A percentile compares a stretch with the other conserved stretches of the same genome.
Conservation (phyloP, 805 yeast genomes). For the Hanseniaspora pseudoguilliermondii region DNA sequence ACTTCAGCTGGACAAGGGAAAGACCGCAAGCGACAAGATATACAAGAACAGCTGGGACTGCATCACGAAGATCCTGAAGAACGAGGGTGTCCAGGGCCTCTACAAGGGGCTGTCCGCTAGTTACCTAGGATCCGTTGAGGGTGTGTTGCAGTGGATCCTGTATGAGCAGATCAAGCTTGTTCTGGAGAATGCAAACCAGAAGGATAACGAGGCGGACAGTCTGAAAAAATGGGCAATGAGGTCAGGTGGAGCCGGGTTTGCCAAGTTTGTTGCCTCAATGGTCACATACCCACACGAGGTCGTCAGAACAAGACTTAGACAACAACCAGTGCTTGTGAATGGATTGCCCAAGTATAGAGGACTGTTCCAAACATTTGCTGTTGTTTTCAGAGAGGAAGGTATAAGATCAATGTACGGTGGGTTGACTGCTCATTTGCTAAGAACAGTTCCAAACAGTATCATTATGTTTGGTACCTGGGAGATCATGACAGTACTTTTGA, state of each 20-base stretch:
- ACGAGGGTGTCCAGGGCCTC: constrained; percentile 70
- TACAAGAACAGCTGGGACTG: constrained; percentile 85
- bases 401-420: constrained; percentile 92
- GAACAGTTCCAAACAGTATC: constrained; percentile 95
- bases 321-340: constrained; percentile 65
- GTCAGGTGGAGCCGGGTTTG: constrained; percentile 95
- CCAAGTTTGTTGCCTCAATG: constrained; percentile 83
- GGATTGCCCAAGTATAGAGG: constrained; percentile 86
- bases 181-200: constrained; percentile 28
- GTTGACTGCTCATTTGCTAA: constrained; percentile 84
- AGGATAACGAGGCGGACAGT: constrained; percentile 37
- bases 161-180: constrained; percentile 91
- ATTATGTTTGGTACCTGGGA: constrained; percentile 99
- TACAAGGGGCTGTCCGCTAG: constrained; percentile 91
- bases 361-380: constrained; percentile 68
- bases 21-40: constrained; percentile 37
- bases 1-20: constrained; percentile 73
- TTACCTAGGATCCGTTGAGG: constrained; percentile 83
- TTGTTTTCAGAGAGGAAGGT: constrained; percentile 88
- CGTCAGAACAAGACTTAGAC: constrained; percentile 87
- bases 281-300: constrained; percentile 96
- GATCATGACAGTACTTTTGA: constrained; percentile 48
- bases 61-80: constrained; percentile 47
- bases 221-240: constrained; percentile 86
- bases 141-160: constrained; percentile 89